phyloP scores from a whole-genome alignment of 306 rosid species.

The Quercus cerris region DNA sequence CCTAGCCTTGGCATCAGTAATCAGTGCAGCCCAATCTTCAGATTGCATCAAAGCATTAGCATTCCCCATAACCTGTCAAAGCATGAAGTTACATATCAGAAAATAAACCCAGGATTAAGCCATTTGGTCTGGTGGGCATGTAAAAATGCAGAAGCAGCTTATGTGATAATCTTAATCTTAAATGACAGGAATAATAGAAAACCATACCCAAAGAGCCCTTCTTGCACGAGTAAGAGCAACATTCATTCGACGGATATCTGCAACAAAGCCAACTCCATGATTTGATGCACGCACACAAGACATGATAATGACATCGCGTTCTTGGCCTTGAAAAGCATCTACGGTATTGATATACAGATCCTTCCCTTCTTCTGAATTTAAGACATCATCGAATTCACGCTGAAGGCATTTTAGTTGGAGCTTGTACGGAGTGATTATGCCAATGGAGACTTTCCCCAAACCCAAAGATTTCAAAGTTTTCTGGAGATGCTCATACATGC shows the following conservation, averaged over 20 bases:
- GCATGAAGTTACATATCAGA: constrained; percentile 7
- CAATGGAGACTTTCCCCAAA: constrained; percentile 66
- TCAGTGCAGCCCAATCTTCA: constrained; percentile 92
- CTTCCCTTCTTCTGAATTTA: constrained; percentile 92
- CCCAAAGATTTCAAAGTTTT: constrained; percentile 63
- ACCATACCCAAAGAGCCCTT: constrained; percentile 90
- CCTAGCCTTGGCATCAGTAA: constrained; percentile 75
- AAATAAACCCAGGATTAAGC: neutral
- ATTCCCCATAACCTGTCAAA: constrained; percentile 94
- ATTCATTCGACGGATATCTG: constrained; percentile 95
- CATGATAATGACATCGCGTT: constrained; percentile 96
- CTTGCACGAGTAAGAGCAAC: constrained; percentile 99
- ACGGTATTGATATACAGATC: constrained; percentile 92
- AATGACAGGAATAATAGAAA: constrained; percentile 6
- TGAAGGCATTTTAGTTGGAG: constrained; percentile 96
- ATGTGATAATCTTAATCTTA: neutral
- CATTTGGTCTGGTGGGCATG: neutral
- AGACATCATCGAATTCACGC: constrained; percentile 83
- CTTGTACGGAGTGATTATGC: constrained; percentile 97
- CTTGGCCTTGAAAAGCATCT: constrained; percentile 99
- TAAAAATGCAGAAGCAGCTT: neutral
- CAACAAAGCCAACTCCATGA: constrained; percentile 96
- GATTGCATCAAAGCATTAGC: constrained; percentile 79
- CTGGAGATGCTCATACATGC: constrained; percentile 85
- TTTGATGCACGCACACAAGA: constrained; percentile 95